Evolutionary conservation across 2,329 filamentous ascomycete genomes (phyloP), one percentile per base, ranked within the genome.

Genomic region (Sphaerulina vaccinii): DNA sequence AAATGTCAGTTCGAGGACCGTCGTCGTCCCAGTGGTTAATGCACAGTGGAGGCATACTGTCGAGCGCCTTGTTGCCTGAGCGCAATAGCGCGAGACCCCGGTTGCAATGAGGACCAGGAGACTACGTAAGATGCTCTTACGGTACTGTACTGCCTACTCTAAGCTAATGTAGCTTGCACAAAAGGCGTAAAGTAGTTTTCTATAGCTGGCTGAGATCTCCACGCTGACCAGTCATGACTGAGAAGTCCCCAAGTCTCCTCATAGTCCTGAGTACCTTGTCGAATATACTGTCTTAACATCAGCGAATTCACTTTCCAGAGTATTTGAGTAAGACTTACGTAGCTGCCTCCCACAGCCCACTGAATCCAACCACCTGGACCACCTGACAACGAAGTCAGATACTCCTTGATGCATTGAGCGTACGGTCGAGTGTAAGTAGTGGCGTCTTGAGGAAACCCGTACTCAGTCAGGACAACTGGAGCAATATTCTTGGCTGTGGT

Each of bases 291-390:
- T n/a, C 33, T 13, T 10, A 35, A 6, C 22, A 15, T 45, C 32
- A 36, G 42, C 29, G 23, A 27, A 3, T 13, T 35, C 9, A 8
- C 5, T 15, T n/a, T 8, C 16, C 15, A 18, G 27, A 2, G 7
- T 21, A 7, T 10, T 16, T 38, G n/a, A 3, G 6, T 6, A 22
- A 83, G 2, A 47, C 44, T 47, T n/a, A 47, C 44, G 61, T 84
- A 84, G 60, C 58, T 62, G 1, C 63, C 63, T 3, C 49, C 72
- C 11, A 86, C 49, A 27, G 81, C 82, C 78, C 81, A 84, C 49
- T 70, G 66, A 56, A 67, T 79, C 72, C 65, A 79, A 75, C 80
- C 81, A 81, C 10, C 81, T 75, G 0, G 75, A 73, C 67, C 78
- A 72, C 59, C 75, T 1, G 58, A 51, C 33, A 59, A 68, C 33